Evolutionary conservation across 371 early-diverging fungal species (phyloP), one percentile per base, ranked within the genome.

Genomic region (Catenaria anguillulae): DNA sequence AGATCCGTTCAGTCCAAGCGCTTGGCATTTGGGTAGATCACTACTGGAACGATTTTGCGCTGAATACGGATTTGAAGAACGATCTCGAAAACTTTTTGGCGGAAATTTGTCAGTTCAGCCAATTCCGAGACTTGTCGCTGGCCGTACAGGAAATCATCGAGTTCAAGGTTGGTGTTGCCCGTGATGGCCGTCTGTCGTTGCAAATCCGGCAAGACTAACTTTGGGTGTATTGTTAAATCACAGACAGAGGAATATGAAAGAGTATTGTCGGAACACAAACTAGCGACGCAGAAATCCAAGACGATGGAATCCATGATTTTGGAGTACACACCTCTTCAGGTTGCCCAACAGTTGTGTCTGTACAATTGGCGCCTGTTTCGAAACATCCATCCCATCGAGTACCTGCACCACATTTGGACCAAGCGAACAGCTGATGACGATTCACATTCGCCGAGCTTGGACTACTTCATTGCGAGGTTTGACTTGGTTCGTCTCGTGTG

Each of bases 1-100:
- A 80, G 62, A 58, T 26, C 43, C 58, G 58, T 36, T 75, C 76
- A 19, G 58, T 75, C 6, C 37, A 50, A 12, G 63, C 67, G 13
- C 50, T 76, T 23, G 61, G 66, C 19, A 67, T 65, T 63, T 81
- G 81, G 81, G 71, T 70, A 15, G 65, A 73, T 26, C 55, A 74
- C 45, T 73, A 77, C 64, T 81, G 77, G 75, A 77, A 75, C 55
- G 81, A 81, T 60, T 81, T 79, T 65, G 74, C 73, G 3, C 62
- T 71, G 15, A 65, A 66, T 61, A 63, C 65, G 24, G 61, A 65
- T 29, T 60, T 81, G 21, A 65, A 68, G 31, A 58, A 67, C 12
- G 68, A 70, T n/a, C 63, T 81, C 23, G 67, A 66, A n/a, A 65
- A 66, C 19, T 76, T 81, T 54, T 60, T 75, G 15, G 48, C 70